Percentiles rank a stretch among this genome's conserved stretches.
phyloP scores from a whole-genome alignment of 2,329 filamentous ascomycete species.

The Fusarium pseudocircinatum region DNA sequence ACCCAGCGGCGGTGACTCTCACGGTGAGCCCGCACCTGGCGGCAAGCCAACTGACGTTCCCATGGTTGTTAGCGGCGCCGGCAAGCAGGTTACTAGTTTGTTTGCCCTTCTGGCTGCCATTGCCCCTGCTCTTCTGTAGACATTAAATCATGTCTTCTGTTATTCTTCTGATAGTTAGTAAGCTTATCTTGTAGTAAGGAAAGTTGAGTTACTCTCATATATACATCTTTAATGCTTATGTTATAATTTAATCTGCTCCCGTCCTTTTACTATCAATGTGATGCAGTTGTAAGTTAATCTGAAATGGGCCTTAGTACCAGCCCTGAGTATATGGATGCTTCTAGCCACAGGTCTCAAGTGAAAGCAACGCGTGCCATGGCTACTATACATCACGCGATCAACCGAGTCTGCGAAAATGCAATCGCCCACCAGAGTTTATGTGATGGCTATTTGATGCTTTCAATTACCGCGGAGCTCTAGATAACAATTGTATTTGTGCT shows the following conservation, averaged over 20 bases:
- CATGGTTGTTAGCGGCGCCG: conserved; percentile 22
- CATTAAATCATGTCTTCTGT: not conserved
- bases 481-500: no score
- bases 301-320: no score
- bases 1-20: not conserved
- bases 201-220: not conserved
- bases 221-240: not conserved
- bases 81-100: conserved; percentile 27
- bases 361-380: not conserved
- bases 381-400: not conserved
- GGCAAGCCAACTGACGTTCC: conserved; percentile 1
- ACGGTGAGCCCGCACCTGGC: not conserved
- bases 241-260: not conserved
- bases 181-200: not conserved
- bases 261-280: not conserved
- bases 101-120: conserved; percentile 29
- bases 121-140: conserved; percentile 25
- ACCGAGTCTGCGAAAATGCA: no score
- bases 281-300: no score
- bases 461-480: no score
- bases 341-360: not conserved
- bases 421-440: no score
- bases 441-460: no score
- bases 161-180: not conserved
- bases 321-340: not conserved